phyloP scores from a whole-genome alignment of 2,329 filamentous ascomycete genomes.

The Neopestalotiopsis clavispora region DNA sequence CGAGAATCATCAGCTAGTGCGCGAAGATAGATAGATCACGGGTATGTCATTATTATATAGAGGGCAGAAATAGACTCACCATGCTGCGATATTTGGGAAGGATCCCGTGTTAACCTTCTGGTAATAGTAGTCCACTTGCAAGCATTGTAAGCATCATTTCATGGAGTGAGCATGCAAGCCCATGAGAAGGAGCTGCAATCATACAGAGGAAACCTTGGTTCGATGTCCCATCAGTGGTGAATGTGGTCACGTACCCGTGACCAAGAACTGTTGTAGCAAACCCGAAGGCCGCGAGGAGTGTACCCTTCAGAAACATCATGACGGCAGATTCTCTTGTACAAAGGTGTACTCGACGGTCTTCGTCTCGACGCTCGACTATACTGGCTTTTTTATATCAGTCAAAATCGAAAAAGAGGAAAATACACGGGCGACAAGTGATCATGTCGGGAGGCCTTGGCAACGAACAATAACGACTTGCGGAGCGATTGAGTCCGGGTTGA shows the following conservation, averaged over 20 bases:
- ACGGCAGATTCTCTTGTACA: neutral
- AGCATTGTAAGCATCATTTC: slow-evolving; percentile 29
- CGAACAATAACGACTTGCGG: neutral
- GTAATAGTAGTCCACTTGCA: slow-evolving; percentile 38
- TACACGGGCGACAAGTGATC: neutral
- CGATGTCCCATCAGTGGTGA: slow-evolving; percentile 9
- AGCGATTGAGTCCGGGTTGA: neutral
- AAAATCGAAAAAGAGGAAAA: too few species aligned
- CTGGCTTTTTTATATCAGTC: neutral
- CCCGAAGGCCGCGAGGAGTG: neutral
- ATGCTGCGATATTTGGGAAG: slow-evolving; percentile 31
- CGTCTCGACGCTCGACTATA: too few species aligned
- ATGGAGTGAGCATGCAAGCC: neutral
- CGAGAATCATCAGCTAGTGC: neutral
- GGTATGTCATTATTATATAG: too few species aligned
- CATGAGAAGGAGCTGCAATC: neutral
- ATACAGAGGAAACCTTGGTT: slow-evolving; percentile 10
- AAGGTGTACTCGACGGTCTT: neutral
- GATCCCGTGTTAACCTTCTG: slow-evolving; percentile 32
- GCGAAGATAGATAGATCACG: too few species aligned
- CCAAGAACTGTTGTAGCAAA: neutral
- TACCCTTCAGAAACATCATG: slow-evolving; percentile 1
- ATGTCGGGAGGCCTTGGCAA: neutral
- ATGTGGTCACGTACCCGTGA: slow-evolving; percentile 6
- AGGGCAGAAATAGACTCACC: slow-evolving; percentile 18